Conservation (phyloP, 768 basidiomycete genomes). For the Tephrocybe sp. region DNA sequence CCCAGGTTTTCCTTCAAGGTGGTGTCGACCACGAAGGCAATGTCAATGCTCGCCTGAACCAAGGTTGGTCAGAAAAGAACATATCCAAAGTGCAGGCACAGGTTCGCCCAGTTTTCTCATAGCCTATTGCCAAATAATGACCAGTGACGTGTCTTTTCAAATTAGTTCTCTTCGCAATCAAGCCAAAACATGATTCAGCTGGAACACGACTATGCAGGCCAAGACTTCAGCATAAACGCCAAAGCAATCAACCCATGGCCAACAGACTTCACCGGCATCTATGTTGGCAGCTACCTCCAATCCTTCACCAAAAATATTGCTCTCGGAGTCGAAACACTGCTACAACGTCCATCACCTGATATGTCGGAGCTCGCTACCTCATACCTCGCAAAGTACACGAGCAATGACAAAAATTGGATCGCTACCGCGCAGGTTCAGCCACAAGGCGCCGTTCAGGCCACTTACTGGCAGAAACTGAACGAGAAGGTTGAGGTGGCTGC, state of each 20-base stretch:
- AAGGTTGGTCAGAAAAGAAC: conserved; percentile 76
- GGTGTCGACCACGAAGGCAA: conserved; percentile 92
- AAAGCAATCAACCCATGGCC: conserved; percentile 93
- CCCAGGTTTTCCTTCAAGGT: conserved; percentile 87
- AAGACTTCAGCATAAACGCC: conserved; percentile 80
- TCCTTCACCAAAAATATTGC: conserved; percentile 90
- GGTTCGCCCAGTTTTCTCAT: conserved; percentile 43
- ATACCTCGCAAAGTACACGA: conserved; percentile 79
- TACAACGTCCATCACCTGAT: conserved; percentile 74
- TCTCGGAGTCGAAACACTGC: conserved; percentile 80
- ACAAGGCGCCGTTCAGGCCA: conserved; percentile 80
- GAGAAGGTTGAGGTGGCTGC: conserved; percentile 98
- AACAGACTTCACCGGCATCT: conserved; percentile 85
- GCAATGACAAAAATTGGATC: conserved; percentile 77
- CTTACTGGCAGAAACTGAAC: conserved; percentile 95
- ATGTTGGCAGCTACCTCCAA: conserved; percentile 88
- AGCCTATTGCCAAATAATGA: not conserved
- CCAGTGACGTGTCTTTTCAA: conserved; percentile 20
- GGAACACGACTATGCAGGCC: conserved; percentile 91
- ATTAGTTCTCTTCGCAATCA: conserved; percentile 68
- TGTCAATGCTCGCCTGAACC: conserved; percentile 84
- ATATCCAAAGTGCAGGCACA: conserved; percentile 87
- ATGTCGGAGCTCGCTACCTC: conserved; percentile 69
- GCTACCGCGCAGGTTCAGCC: conserved; percentile 89
- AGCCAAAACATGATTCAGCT: conserved; percentile 91